Evolutionary conservation across 768 basidiomycete species (phyloP).

Genomic region (Collybia sp.): DNA sequence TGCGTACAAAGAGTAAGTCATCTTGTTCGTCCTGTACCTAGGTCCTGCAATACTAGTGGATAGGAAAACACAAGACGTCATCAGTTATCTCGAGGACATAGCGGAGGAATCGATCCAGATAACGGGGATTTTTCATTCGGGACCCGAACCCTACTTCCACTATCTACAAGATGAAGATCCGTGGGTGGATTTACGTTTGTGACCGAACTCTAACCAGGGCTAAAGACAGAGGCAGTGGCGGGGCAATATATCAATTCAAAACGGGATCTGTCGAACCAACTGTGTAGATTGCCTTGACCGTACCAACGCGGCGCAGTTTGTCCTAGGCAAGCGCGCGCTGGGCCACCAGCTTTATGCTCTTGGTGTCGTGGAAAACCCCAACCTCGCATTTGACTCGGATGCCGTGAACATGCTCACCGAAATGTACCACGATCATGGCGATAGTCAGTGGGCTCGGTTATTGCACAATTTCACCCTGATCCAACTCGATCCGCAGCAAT

Average conservation of each 20-base stretch:
- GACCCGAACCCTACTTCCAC: constrained; percentile 80
- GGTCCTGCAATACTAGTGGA: background rate
- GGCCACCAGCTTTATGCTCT: constrained; percentile 95
- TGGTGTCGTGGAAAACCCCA: constrained; percentile 81
- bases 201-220: background rate
- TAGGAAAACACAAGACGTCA: constrained; percentile 94
- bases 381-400: constrained; percentile 88
- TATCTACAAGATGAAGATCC: constrained; percentile 42
- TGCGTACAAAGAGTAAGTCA: constrained; percentile 83
- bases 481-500: constrained; percentile 50
- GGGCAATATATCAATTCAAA: constrained; percentile 73
- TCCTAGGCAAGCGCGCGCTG: constrained; percentile 90
- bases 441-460: constrained; percentile 52
- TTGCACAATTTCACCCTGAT: background rate
- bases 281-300: constrained; percentile 97
- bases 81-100: constrained; percentile 90
- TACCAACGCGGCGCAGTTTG: constrained; percentile 95
- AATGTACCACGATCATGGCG: constrained; percentile 98
- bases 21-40: background rate
- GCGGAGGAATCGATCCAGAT: constrained; percentile 90
- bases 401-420: constrained; percentile 96
- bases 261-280: constrained; percentile 89
- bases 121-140: constrained; percentile 95
- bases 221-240: constrained; percentile 44
- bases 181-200: constrained; percentile 18